Conservation (phyloP, 805 yeast species). For the Wickerhamomyces strasburgensis region DNA sequence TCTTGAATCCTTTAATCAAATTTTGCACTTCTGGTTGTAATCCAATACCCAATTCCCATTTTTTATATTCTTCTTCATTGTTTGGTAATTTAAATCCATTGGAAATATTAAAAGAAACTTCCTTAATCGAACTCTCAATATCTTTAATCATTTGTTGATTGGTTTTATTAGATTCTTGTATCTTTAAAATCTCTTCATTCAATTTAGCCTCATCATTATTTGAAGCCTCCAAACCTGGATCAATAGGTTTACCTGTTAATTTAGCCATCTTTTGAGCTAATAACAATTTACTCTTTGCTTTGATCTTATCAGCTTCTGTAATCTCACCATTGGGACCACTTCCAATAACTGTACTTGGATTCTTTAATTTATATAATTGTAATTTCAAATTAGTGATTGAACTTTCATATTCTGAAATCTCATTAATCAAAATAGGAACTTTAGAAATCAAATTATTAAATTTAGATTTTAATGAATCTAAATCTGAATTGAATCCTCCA, state of each 20-base stretch:
- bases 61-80: conserved; percentile 35
- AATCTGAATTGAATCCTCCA: conserved; percentile 2
- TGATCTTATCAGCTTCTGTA: conserved; percentile 75
- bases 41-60: conserved; percentile 83
- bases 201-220: conserved; percentile 33
- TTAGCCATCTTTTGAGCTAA: conserved; percentile 88
- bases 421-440: conserved; percentile 62
- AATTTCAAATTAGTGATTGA: conserved; percentile 63
- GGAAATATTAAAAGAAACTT: conserved; percentile 42
- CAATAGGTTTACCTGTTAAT: conserved; percentile 69
- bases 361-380: conserved; percentile 54
- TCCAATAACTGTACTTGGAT: conserved; percentile 71
- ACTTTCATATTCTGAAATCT: conserved; percentile 56
- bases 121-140: conserved; percentile 63
- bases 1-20: conserved; percentile 20
- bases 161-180: conserved; percentile 47
- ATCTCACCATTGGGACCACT: conserved; percentile 84
- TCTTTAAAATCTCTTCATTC: conserved; percentile 44
- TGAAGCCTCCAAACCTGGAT: conserved; percentile 31
- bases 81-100: conserved; percentile 20
- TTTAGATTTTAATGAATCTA: conserved; percentile 32
- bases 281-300: conserved; percentile 72
- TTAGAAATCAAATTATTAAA: conserved; percentile 24
- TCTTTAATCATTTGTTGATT: conserved; percentile 62
- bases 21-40: conserved; percentile 45